Evolutionary conservation across 2,329 filamentous ascomycete genomes (phyloP).

Genomic region (Stylonectria norvegica): DNA sequence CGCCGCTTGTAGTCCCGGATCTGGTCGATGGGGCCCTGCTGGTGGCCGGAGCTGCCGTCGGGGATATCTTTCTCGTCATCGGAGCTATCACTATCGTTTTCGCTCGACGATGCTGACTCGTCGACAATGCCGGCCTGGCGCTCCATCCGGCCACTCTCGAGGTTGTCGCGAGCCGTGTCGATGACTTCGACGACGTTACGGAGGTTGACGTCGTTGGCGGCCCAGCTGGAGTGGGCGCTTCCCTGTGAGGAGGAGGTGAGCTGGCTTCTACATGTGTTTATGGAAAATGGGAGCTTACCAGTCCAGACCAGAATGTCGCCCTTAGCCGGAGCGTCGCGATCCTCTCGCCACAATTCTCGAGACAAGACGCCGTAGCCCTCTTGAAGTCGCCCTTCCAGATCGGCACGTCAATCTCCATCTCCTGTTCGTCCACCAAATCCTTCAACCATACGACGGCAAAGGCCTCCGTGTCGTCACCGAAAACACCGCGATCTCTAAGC

Average conservation of each 20-base stretch:
- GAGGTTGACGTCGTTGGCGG: conserved; percentile 32
- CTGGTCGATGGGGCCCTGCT: conserved; percentile 47
- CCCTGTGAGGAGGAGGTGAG: conserved; percentile 25
- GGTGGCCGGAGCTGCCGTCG: conserved; percentile 36
- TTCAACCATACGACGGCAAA: conserved; percentile 67
- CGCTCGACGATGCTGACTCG: conserved; percentile 27
- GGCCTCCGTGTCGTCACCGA: conserved; percentile 54
- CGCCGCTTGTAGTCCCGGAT: conserved; percentile 59
- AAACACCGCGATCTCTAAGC: conserved; percentile 41
- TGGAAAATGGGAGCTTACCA: conserved; percentile 24
- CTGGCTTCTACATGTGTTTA: not conserved
- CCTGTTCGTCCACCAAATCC: conserved; percentile 66
- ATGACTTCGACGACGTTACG: conserved; percentile 47
- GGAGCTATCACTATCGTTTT: conserved; percentile 30
- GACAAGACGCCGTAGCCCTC: conserved; percentile 45
- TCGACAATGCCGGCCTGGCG: conserved; percentile 35
- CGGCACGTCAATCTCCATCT: conserved; percentile 53
- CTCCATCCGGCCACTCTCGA: conserved; percentile 30
- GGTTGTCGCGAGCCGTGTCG: conserved; percentile 37
- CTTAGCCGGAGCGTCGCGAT: conserved; percentile 44
- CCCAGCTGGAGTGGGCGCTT: conserved; percentile 35
- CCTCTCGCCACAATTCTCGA: conserved; percentile 44
- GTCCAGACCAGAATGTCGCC: conserved; percentile 34
- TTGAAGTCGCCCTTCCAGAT: conserved; percentile 61
- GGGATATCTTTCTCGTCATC: conserved; percentile 31